Evolutionary conservation across 352 stramenopile species (phyloP).

Genomic region (Phytophthora sp.): DNA sequence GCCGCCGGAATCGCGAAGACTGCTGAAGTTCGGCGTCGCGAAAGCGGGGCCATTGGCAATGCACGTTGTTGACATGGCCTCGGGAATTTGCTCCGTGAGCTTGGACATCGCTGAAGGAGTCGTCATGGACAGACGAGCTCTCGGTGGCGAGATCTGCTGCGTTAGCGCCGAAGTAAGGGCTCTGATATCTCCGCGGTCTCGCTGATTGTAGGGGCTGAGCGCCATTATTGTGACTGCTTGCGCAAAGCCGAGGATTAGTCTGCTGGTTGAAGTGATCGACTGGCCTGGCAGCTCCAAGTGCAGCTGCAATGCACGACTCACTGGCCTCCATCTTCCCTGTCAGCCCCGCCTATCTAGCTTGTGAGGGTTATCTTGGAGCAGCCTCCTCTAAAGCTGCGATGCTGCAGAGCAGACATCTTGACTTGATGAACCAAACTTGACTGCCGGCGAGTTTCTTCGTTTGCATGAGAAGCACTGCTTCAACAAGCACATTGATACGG

Average conservation of each 20-base stretch:
- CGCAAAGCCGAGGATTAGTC: neutral
- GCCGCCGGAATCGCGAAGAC: conserved; percentile 4
- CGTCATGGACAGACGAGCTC: neutral
- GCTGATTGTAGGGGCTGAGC: neutral
- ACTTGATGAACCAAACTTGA: too few species aligned
- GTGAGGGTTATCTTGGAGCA: neutral
- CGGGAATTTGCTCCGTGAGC: neutral
- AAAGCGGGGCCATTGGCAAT: neutral
- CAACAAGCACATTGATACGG: too few species aligned
- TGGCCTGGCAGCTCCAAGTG: neutral
- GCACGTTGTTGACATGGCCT: neutral
- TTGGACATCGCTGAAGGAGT: conserved; percentile 4
- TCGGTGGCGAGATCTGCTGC: too few species aligned
- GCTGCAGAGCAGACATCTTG: too few species aligned
- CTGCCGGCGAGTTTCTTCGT: too few species aligned
- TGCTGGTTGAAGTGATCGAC: neutral
- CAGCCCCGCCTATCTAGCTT: neutral
- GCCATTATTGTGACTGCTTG: conserved; percentile 17
- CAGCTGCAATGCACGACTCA: neutral
- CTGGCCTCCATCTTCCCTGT: too few species aligned
- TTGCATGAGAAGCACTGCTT: too few species aligned
- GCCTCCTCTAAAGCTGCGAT: too few species aligned
- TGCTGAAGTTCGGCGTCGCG: conserved; percentile 1
- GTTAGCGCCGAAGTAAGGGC: neutral
- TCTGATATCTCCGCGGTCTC: conserved; percentile 26